Evolutionary conservation across 345 rosid species (phyloP), one percentile per base, ranked within the genome.

Genomic region (Euphorbia tirucalli): DNA sequence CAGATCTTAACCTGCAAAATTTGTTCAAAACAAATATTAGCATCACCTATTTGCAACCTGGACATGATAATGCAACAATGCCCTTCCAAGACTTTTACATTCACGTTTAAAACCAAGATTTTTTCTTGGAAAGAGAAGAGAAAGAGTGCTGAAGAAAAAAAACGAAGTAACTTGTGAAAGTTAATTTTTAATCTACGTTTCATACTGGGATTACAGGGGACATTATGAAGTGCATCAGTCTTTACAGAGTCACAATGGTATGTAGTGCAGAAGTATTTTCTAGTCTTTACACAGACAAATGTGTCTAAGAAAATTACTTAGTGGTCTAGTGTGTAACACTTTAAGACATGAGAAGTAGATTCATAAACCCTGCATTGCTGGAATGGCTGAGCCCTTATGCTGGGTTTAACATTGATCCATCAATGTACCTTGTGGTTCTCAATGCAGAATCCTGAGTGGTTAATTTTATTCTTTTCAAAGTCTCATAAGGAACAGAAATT

Each of bases 1-100:
- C 99, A 96, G 67, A 96, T 88, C 71, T 88, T 96, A 71, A 96
- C 97, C 99, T 96, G 89, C 83, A 77, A 55, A 52, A 73, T 70
- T 63, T 43, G 65, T 64, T 65, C 68, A 66, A 66, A n/a, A 77
- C 54, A 22, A 35, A 69, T 62, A 5, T 25, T 46, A 46, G 31
- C 52, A 41, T 44, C 71, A 75, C 50, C 58, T 55, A 57, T 61
- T 71, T 57, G 55, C 27, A 63, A 78, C 61, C 62, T 71, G 61
- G 30, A 66, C 19, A 65, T 59, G 67, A 21, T 73, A 56, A 74
- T 70, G 71, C 44, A 73, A 65, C 13, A 60, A 31, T 44, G 71
- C 13, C 50, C 66, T 44, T 15, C 25, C 69, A 69, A 70, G 30
- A 65, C 50, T 69, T 22, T 54, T 35, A 30, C 77, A 22, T 32